These are phyloP conservation scores for Psilocybe azurescens DNA, from an alignment of 768 basidiomycete genomes.

Conservation along the genomic window DNA sequence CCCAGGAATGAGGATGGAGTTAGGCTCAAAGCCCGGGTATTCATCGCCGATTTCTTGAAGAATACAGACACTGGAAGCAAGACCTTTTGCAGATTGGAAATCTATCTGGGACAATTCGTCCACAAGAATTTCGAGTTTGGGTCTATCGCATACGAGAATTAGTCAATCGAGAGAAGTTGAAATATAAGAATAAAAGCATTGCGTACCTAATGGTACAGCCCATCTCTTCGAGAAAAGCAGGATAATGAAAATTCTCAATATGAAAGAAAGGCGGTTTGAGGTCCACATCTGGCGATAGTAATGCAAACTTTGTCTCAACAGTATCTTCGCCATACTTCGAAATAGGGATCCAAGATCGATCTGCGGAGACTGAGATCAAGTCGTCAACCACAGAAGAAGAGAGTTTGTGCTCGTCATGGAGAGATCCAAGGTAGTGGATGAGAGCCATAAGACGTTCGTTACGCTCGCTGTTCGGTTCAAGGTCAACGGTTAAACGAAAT, in stretches of 20 bases:
- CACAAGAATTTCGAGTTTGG: constrained; percentile 9
- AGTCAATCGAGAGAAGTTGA: neutral
- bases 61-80: constrained; percentile 7
- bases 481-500: neutral
- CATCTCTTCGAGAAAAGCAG: constrained; percentile 7
- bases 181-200: neutral
- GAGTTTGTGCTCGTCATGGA: neutral
- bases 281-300: constrained; percentile 11
- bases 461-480: neutral
- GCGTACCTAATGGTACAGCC: constrained; percentile 18
- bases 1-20: constrained; percentile 9
- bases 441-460: neutral
- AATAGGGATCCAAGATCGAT: neutral
- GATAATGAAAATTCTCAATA: constrained; percentile 3
- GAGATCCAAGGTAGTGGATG: neutral
- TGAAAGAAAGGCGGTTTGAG: constrained; percentile 17
- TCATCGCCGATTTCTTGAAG: constrained; percentile 17
- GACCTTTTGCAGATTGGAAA: neutral
- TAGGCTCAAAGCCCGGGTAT: constrained; percentile 2
- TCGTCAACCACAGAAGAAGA: neutral
- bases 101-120: constrained; percentile 1
- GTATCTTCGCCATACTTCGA: neutral
- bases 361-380: neutral
- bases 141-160: constrained; percentile 2
- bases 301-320: constrained; percentile 9